Percentiles rank a stretch among this genome's conserved stretches.
Conservation (phyloP, 2,329 filamentous ascomycete genomes). For the Westerdykella aurantiaca region DNA sequence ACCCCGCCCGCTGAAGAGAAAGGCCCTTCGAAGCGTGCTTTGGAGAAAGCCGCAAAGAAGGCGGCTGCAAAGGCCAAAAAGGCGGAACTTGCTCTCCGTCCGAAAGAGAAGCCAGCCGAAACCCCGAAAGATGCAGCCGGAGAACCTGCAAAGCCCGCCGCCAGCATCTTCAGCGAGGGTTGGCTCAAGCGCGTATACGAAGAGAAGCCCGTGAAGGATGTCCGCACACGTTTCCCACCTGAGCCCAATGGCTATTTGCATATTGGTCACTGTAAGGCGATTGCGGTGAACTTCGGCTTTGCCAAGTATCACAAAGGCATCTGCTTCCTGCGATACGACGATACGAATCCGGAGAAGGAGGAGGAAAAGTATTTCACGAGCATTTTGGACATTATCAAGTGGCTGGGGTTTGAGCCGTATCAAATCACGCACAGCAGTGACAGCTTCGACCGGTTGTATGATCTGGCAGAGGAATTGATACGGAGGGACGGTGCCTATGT, state of each 20-base stretch:
- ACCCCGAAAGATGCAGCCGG: background rate
- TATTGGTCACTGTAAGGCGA: conserved; percentile 91
- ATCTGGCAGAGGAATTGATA: conserved; percentile 81
- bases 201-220: conserved; percentile 44
- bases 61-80: conserved; percentile 40
- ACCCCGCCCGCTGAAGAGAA: conserved; percentile 27
- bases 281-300: conserved; percentile 94
- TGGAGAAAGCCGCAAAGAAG: conserved; percentile 47
- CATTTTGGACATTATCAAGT: conserved; percentile 82
- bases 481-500: conserved; percentile 66
- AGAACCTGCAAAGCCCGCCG: conserved; percentile 17
- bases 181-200: conserved; percentile 48
- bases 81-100: conserved; percentile 38
- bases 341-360: conserved; percentile 92
- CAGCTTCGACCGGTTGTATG: conserved; percentile 82
- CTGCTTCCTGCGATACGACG: conserved; percentile 77
- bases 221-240: conserved; percentile 47
- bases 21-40: conserved; percentile 43
- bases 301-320: conserved; percentile 75
- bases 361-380: conserved; percentile 83
- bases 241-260: conserved; percentile 88
- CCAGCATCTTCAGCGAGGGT: conserved; percentile 44
- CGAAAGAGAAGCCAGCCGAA: conserved; percentile 24
- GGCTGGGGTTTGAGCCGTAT: conserved; percentile 78
- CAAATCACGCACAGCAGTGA: conserved; percentile 84